Conservation (phyloP, 352 stramenopile genomes). For the Phytophthora brassicae region DNA sequence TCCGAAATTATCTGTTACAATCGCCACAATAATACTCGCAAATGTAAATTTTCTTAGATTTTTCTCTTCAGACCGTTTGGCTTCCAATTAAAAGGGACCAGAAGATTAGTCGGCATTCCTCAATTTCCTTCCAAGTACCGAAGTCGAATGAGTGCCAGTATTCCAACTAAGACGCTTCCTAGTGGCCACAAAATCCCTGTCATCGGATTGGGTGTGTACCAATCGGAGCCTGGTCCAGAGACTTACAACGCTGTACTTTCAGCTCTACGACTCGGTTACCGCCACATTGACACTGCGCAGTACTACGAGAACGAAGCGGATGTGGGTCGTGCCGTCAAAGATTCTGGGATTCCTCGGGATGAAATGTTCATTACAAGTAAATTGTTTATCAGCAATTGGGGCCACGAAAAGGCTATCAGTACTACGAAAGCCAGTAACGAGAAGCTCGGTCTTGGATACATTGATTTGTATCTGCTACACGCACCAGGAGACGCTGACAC, state of each 20-base stretch:
- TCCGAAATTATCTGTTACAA: too few relatives aligned
- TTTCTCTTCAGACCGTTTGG: too few relatives aligned
- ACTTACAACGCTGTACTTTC: constrained; percentile 56
- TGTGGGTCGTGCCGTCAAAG: constrained; percentile 67
- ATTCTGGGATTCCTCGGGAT: constrained; percentile 67
- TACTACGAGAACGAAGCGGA: constrained; percentile 86
- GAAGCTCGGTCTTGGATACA: constrained; percentile 74
- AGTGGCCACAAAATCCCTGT: constrained; percentile 44
- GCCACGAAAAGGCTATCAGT: constrained; percentile 62
- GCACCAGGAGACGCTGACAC: constrained; percentile 56
- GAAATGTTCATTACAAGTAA: constrained; percentile 88
- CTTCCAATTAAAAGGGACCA: too few relatives aligned
- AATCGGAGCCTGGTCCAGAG: constrained; percentile 45
- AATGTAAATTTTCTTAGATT: too few relatives aligned
- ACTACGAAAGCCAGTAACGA: constrained; percentile 46
- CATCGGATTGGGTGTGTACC: constrained; percentile 59
- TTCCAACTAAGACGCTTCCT: constrained; percentile 37
- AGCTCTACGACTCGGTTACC: constrained; percentile 71
- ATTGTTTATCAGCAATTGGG: constrained; percentile 54
- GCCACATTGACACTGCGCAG: constrained; percentile 89
- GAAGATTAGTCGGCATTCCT: too few relatives aligned
- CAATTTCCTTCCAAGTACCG: too few relatives aligned
- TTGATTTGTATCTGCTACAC: constrained; percentile 79
- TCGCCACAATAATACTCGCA: too few relatives aligned
- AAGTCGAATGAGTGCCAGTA: constrained; percentile 2